Evolutionary conservation across 192 early-diverging fungal species (phyloP), one percentile per base, ranked within the genome.

Genomic region (Umbelopsis sp.): DNA sequence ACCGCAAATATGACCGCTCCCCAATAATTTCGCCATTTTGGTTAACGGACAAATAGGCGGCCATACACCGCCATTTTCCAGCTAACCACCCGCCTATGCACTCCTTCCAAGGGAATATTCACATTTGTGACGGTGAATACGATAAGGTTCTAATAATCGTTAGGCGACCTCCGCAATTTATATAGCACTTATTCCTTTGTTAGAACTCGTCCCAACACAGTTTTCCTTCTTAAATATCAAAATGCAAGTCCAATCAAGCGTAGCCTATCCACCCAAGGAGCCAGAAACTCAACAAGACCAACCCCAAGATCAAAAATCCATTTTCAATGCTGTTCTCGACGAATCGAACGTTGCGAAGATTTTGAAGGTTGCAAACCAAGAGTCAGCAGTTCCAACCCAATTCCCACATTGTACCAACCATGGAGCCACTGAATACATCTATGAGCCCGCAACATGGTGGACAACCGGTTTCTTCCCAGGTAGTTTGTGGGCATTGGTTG

Each of bases 381-480:
- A 41, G 37, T 52, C 53, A 16, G 1, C 69, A n/a, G 46, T n/a
- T 33, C 52, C 53, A 12, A 25, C 22, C 20, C 25, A 18, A 25
- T 71, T 71, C 44, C 69, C 69, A 22, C 69, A 71, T n/a, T 20
- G 30, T 46, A 71, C 55, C 27, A 45, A 53, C 27, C 20, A 22
- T 37, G 69, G 69, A 45, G 55, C 53, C 1, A 27, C 35, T 4
- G 69, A 58, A 21, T 71, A 71, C 45, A 25, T 61, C 13, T 71
- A 61, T 30, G 69, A 71, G 41, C 69, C 69, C 15, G 41, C 69
- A 13, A 44, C 30, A 25, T 71, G 69, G 69, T 71, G 69, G 69
- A 71, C 69, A 6, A 41, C 69, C 4, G 69, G 69, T 10, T 71
- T 71, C 44, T 71, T 71, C 22, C 52, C 69, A 35, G 69, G 69